Evolutionary conservation across 176 grass and related monocot genomes (phyloP), one percentile per base, ranked within the genome.

Genomic region (Phyllostachys edulis): DNA sequence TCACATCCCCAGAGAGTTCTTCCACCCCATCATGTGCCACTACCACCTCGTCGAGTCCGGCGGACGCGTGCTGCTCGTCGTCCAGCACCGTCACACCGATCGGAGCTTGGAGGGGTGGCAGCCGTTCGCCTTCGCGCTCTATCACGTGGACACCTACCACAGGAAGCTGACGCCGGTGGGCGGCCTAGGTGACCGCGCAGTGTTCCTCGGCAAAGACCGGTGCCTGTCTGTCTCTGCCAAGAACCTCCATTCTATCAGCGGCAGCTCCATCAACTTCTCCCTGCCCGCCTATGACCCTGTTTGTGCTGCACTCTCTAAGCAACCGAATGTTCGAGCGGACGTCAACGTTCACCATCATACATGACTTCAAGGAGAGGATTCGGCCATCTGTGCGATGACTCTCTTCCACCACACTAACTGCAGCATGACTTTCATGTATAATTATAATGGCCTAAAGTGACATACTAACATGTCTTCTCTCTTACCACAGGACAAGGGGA

Each of bases 121-220:
- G 3, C 51, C 38, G 7, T 69, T 17, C 51, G 15, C 5, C 7
- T 82, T 82, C 14, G 51, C 79, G 0, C 24, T 82, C 23, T 60
- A 71, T 4, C 1, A 42, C 23, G 79, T 71, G n/a, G 68, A 26
- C 13, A 23, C 13, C 18, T 16, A 9, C 17, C 46, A 5, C 9
- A 55, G 50, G 47, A 1, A 23, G 7, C 41, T 80, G 60, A 2
- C 23, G 6, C 50, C 27, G 12, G 5, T 85, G 20, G 39, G 4
- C 23, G 71, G 72, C 34, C 76, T 89, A 16, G 57, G 75, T 27
- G 66, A 75, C 17, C 67, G 17, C 2, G 74, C 82, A n/a, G 11
- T 74, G 51, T 89, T 89, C 39, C 67, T 85, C 4, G 23, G 67
- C 57, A 34, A 5, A 67, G 64, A 57, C 7, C 12, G 63, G 9